Base-by-base conservation (phyloP, 2,329 filamentous ascomycete genomes). In the Pseudopyrenochaeta lycopersici region DNA sequence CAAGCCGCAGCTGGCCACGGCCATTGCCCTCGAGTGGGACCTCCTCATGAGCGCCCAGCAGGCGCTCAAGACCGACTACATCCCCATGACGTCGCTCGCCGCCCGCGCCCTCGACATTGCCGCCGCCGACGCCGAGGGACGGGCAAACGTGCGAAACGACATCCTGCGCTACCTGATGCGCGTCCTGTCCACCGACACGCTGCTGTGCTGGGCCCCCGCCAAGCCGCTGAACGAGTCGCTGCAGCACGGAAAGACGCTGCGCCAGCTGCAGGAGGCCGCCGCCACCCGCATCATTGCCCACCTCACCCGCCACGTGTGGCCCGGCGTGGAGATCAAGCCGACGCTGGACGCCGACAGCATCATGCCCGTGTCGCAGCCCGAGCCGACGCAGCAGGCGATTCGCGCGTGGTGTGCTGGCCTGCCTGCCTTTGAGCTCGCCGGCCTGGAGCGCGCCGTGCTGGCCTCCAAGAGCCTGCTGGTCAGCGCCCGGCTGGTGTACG, bases 1-100 rank as follows among this genome's bases (percentile, higher is more conserved):
- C 51, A 98, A 97, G 78, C 88, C 87, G 29, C 85, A 92, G 68
- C 88, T 98, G 33, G 94, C 94, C 20, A 84, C 88, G 39, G 91
- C 91, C 51, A 88, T 99, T 58, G 95, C 94, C 2, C 79, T 96
- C 39, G 95, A 99, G 80, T 99, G 95, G 95, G 93, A 97, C 73
- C 82, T 89, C 43, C 84, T 99, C 56, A 84, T 88, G 20, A 90
- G 90, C 12, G 87, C 90, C 2, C 89, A 93, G 71, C 91, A 98
- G 77, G 91, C 92, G 0, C 84, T 93, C 33, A 91, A 89, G 74
- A 86, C 90, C 54, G 92, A 98, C 77, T 86, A 96, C 42, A 94
- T 97, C 62, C 95, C 95, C 12, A 81, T 99, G 59, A 98, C 93
- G 2, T 92, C 91, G 42, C 85, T 97, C 14, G 82, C 88, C 18